Base-by-base conservation (phyloP, 805 yeast species). In the Candida xyloterini region DNA sequence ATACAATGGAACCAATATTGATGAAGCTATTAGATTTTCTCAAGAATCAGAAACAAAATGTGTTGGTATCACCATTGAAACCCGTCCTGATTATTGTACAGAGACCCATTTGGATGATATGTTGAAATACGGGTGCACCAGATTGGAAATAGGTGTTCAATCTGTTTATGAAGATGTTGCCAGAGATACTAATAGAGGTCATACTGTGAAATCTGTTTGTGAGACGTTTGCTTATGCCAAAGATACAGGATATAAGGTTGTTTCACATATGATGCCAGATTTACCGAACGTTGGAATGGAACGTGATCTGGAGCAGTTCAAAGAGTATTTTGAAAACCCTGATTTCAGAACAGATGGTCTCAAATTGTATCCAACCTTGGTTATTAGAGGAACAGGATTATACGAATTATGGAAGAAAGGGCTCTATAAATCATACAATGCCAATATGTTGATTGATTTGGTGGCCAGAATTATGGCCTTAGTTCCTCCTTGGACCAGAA, bases 191-290 rank as follows among this genome's bases (percentile, higher is more conserved):
- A 93, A 93, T 61, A 79, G 99, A 65, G 99, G 99, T 3, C 99
- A 93, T 58, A 93, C 99, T 0, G 99, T 93, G 15, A 84, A 82
- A 60, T 80, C 98, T 2, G 99, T 93, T 8, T 86, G 96, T 64
- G 95, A 91, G 58, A 93, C 98, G 0, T 93, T 93, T 68, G 86
- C 87, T 1, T 78, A 84, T 32, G 95, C 98, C n/a, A 93, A 93
- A 60, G 99, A 93, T 64, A 91, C 99, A 1, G 99, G 99, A 10
- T 93, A 90, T 65, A 93, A 93, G 61, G 95, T 93, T 38, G 99
- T 93, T 16, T 81, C 95, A 50, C 99, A 93, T 67, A 93, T 93
- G 99, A 93, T 93, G 99, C 99, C 99, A 11, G 99, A 93, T 70
- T 72, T 93, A 55, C 99, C 99, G 13, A 93, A 93, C 57, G 97